Base-by-base conservation (phyloP, 2,329 filamentous ascomycete genomes). In the Talaromyces sp. region DNA sequence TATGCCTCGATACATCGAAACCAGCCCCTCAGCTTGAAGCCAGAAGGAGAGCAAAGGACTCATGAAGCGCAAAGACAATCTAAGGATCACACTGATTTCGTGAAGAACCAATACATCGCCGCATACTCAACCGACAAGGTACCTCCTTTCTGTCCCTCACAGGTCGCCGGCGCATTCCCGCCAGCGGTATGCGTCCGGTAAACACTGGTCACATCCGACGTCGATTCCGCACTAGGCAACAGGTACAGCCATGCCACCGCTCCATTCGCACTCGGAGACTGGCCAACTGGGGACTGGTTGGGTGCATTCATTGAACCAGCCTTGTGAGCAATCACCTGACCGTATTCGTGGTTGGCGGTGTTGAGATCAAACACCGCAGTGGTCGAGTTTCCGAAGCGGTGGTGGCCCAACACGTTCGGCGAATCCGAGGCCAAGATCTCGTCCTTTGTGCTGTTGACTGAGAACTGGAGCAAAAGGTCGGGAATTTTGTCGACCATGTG, bases 171-270 rank as follows among this genome's bases (percentile, higher is more conserved):
- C 13, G 57, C 36, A 25, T 17, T 52, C 6, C 57, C 57, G 6
- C 57, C 57, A 19, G 57, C 57, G 13, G 57, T 59, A 19, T 33
- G 17, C 2, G 57, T 59, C 27, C 57, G 39, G 44, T 59, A 59
- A n/a, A 59, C 30, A 25, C 36, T 51, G 4, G 30, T 51, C 13
- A 52, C 17, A 27, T 51, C 27, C 22, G 39, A 44, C 22, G 42
- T 59, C 8, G 42, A 19, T 17, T 30, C 57, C 10, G 44, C 22
- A 22, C 39, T 52, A 7, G 57, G 27, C 19, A 28, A 9, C 27
- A 59, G 57, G 19, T 51, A 52, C 25, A 59, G 57, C 57, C 57
- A 59, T 39, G 57, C 39, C 27, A 59, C 57, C n/a, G 57, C 57
- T 30, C 57, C 57, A 52, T 59, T 59, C 10, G 11, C 19, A 28